Evolutionary conservation across 2,329 filamentous ascomycete species (phyloP), one percentile per base, ranked within the genome.

Genomic region (Talaromyces sp.): DNA sequence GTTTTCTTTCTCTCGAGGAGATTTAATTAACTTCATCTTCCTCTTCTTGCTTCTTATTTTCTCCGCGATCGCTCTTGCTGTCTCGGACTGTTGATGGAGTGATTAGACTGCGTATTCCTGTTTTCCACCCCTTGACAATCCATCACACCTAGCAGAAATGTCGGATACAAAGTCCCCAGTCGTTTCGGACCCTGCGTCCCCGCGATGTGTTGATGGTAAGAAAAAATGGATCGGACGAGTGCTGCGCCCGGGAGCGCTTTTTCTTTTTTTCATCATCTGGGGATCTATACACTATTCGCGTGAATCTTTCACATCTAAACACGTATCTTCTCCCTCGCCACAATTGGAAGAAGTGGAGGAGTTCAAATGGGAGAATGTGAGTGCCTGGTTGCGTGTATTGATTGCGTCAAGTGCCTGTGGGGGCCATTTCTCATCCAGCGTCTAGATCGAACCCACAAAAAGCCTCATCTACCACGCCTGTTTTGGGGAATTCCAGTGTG

Each of bases 391-490:
- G n/a, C n/a, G n/a, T n/a, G n/a, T n/a, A n/a, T n/a, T n/a, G n/a
- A n/a, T n/a, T 27, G 24, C 4, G 24, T 27, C 24, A 11, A n/a
- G 13, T 20, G 5, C 10, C 17, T 13, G 11, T 36, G 32, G 10
- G 36, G 36, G 36, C 36, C 19, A 46, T 13, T 5, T 35, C 27
- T 36, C n/a, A 43, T 10, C 43, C n/a, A 22, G 13, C 32, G 11
- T 6, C 24, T n/a, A 52, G 37, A 44, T 39, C 13, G 42, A 17
- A 45, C 43, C 30, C 14, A 16, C 4, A 11, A 46, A 36, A 22
- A 17, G 33, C n/a, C 32, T 46, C 6, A 11, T 29, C 6, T 46
- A 46, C 24, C 43, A 46, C 43, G 19, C 43, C n/a, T 46, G 43
- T 9, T 24, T 33, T 27, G 43, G 9, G 16, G 43, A 46, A 3